Evolutionary conservation across 345 rosid species (phyloP), one percentile per base, ranked within the genome.

Genomic region (Carallia pectinifolia): DNA sequence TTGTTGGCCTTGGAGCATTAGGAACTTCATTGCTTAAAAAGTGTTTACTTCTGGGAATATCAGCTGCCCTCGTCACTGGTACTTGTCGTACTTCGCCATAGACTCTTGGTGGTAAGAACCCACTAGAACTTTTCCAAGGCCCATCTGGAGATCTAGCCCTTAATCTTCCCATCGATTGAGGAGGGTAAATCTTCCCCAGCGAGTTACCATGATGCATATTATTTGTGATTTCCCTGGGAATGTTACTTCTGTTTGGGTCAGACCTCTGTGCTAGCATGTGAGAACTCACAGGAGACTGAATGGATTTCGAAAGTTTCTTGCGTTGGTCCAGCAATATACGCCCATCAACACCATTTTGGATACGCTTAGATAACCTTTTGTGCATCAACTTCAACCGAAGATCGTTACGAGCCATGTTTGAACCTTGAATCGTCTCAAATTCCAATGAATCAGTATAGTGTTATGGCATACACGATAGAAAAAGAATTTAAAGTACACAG

Each of bases 351-450:
- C 15, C 56, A 50, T 29, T 61, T 7, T 18, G 48, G n/a, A 38
- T 40, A 40, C 69, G 75, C 64, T 64, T 81, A 3, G 74, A 62
- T 53, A 53, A 62, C 65, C 70, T 77, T 71, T 72, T 77, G 19
- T 27, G 80, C 63, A 77, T 68, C 61, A 81, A 71, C 65, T 77
- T 81, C 70, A 80, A 58, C 7, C 88, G 75, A 8, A 85, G 86
- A 73, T 85, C 88, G 53, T 76, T 80, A 61, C 30, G 34, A 15
- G 61, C 77, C 61, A 74, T 53, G 33, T 58, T 56, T 53, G 80
- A 66, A 62, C 72, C 88, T 84, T 79, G 72, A 76, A 29, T 74
- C 66, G 64, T 36, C 31, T 17, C 65, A 71, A 64, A 30, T 36
- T 23, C 13, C 63, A 71, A 64, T 36, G 29, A 17, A 60, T 40